Conservation (phyloP, 2,329 filamentous ascomycete species). For the Pestalotiopsis sp. region DNA sequence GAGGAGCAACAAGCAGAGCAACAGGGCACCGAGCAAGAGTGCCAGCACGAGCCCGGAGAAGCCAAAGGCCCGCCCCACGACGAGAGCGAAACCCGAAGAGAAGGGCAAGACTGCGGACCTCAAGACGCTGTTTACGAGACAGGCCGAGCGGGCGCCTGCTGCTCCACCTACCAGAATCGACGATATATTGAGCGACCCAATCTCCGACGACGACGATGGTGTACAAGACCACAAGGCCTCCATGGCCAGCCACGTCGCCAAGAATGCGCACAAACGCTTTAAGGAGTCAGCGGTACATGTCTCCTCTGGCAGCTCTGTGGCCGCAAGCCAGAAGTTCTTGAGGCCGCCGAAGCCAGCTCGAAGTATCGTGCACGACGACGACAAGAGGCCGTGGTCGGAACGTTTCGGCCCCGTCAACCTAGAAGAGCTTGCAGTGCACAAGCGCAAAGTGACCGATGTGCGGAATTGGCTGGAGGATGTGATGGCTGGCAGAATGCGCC, state of each 20-base stretch:
- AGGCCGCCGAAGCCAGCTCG: conserved; percentile 39
- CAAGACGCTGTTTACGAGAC: conserved; percentile 62
- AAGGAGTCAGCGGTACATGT: conserved; percentile 36
- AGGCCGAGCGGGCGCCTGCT: conserved; percentile 52
- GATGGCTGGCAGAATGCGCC: conserved; percentile 63
- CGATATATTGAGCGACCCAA: conserved; percentile 57
- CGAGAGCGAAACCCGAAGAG: conserved; percentile 43
- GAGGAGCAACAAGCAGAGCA: conserved; percentile 21
- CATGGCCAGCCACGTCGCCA: conserved; percentile 56
- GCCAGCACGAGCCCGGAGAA: conserved; percentile 52
- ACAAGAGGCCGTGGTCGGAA: conserved; percentile 83
- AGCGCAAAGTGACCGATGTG: conserved; percentile 89
- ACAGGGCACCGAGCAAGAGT: conserved; percentile 33
- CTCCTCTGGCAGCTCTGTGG: conserved; percentile 22
- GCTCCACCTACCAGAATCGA: conserved; percentile 39
- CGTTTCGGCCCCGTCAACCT: conserved; percentile 75
- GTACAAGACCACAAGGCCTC: conserved; percentile 53
- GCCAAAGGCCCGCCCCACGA: conserved; percentile 30
- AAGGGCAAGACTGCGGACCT: conserved; percentile 60
- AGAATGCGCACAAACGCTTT: conserved; percentile 57
- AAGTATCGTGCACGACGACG: conserved; percentile 43
- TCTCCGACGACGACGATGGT: conserved; percentile 65
- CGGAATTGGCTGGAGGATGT: conserved; percentile 80
- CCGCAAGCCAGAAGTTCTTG: conserved; percentile 55
- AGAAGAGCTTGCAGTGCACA: conserved; percentile 90